Evolutionary conservation across 257 asterid species (phyloP), one percentile per base, ranked within the genome.

Genomic region (Pogostemon cablin): DNA sequence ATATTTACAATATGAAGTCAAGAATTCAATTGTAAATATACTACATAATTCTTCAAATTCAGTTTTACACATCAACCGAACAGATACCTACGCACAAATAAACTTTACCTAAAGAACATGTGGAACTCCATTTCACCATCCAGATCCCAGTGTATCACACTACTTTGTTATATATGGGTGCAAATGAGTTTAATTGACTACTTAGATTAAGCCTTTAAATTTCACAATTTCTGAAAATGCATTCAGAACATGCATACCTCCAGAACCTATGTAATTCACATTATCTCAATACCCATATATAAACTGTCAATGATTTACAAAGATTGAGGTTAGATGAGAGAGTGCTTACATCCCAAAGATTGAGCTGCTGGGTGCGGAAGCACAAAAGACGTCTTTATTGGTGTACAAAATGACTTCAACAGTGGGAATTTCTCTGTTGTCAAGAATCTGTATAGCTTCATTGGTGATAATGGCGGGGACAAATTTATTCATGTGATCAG

Each of bases 361-460:
- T 57, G 83, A 78, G 47, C 97, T 98, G 10, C 96, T 79, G 57
- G 98, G 98, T 4, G 86, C 78, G 59, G 99, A 84, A 55, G 96
- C 97, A 37, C 96, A 96, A 68, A 88, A 95, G 43, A 89, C 69
- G 79, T 96, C 99, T 88, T 91, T 95, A 32, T 88, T 89, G n/a
- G 99, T 95, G 83, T 79, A 74, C 84, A 95, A 74, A 82, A 91
- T 98, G 62, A 91, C 99, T 81, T 95, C 99, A 71, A 95, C 98
- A 9, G 99, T 91, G 7, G 99, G 99, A 84, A 95, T 87, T 49
- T 98, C 99, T 88, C 96, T 88, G 81, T 98, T 89, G 34, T 95
- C 99, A 11, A 95, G 90, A 76, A 95, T 89, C 73, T 95, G 97
- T 80, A 98, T 80, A 46, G 97, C 97, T 78, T 84, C 87, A 85